A percentile compares a stretch with the other conserved stretches of the same genome.
phyloP scores from a whole-genome alignment of 2,329 filamentous ascomycete genomes.

The Ascochyta fabae region DNA sequence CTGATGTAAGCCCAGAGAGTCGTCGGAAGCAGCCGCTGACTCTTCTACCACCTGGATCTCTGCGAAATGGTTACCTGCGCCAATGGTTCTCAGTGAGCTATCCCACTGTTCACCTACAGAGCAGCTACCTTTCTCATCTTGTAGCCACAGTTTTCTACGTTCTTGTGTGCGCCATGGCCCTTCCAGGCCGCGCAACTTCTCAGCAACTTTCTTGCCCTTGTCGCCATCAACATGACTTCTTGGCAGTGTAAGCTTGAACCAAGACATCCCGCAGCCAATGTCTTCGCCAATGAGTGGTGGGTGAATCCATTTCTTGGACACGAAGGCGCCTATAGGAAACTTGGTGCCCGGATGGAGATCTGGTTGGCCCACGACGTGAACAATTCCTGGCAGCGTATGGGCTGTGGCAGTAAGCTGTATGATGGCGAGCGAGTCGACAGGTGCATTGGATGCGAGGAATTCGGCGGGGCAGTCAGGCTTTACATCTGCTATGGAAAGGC shows the following conservation, averaged over 20 bases:
- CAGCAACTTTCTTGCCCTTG: constrained; percentile 44
- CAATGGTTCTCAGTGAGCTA: constrained; percentile 45
- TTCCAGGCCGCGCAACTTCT: constrained; percentile 46
- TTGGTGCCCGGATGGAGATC: constrained; percentile 49
- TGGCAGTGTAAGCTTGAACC: constrained; percentile 44
- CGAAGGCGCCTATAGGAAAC: constrained; percentile 49
- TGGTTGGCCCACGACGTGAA: constrained; percentile 45
- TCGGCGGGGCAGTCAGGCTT: constrained; percentile 27
- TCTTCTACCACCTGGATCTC: constrained; percentile 49
- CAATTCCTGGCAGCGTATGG: constrained; percentile 42
- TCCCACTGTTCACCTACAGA: constrained; percentile 44
- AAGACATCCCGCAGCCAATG: constrained; percentile 51
- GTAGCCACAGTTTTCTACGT: constrained; percentile 41
- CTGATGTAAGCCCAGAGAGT: constrained; percentile 22
- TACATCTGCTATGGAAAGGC: constrained; percentile 16
- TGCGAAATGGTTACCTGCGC: constrained; percentile 49
- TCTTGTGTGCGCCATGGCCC: constrained; percentile 39
- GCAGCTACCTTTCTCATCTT: constrained; percentile 22
- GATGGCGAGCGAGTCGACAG: constrained; percentile 39
- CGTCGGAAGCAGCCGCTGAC: constrained; percentile 6
- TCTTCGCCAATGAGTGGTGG: constrained; percentile 49
- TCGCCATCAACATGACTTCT: constrained; percentile 42
- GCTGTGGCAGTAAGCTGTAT: constrained; percentile 43
- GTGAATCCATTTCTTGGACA: constrained; percentile 45
- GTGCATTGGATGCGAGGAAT: constrained; percentile 36